Base-by-base conservation (phyloP, 1,284 basidiomycete species). In the Rhodotorula sp. region DNA sequence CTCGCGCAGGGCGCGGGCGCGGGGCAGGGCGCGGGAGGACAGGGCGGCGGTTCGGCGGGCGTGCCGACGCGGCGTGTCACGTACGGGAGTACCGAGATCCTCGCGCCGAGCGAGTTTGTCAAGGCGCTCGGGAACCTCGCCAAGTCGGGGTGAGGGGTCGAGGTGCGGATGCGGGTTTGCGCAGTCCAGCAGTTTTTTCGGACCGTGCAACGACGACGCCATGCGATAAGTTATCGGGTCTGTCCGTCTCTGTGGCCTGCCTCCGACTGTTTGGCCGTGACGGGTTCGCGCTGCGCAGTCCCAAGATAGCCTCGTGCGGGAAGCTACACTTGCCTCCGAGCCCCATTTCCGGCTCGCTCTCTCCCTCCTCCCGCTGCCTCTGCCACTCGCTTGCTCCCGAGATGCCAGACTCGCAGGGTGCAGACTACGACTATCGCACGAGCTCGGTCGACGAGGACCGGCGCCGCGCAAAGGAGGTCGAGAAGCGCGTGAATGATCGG, bases 51-150 rank as follows among this genome's bases (percentile, higher is more conserved):
- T 34, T 34, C 34, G 34, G 34, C 34, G 34, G 34, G 34, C 34
- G 34, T 57, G 53, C 66, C 56, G 60, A 63, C 81, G 23, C 92
- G 92, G 83, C 87, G 87, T 78, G 89, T 99, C 61, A 92, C 92
- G 44, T 99, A 99, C 81, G 97, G 97, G 19, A 91, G 92, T 34
- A 99, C 97, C 17, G 97, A 99, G 81, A 94, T 99, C 62, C 80
- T 97, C 64, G 91, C 92, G 77, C 96, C 97, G 16, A 87, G 87
- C 78, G 88, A 88, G 64, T 99, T 99, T 80, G 85, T 99, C 34
- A 80, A 84, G 49, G 84, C 88, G 19, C 79, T 96, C 75, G 87
- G 87, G 70, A 83, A 83, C 54, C 82, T 93, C 25, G 67, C 71
- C 25, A 64, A 66, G 27, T 59, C 55, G 56, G 57, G 58, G 2